Percentiles rank a stretch among this genome's conserved stretches.
Evolutionary conservation across 345 rosid species (phyloP).

Genomic region (Barbarea vulgaris): DNA sequence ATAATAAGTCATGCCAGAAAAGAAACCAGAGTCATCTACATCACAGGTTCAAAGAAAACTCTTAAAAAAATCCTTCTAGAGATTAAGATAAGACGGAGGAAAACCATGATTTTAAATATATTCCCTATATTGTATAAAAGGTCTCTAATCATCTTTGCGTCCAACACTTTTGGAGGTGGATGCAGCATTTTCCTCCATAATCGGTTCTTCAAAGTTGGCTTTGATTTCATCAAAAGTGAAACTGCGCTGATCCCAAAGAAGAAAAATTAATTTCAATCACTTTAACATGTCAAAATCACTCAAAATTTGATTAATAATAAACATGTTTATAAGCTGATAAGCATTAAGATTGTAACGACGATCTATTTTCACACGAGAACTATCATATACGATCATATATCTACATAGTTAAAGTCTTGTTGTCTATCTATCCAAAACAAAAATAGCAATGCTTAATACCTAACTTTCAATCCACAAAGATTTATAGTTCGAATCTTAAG

Average conservation of each 20-base stretch:
- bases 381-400: too few relatives aligned
- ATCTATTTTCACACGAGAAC: too few relatives aligned
- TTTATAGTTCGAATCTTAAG: too few relatives aligned
- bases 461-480: too few relatives aligned
- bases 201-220: slow-evolving; percentile 1
- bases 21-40: not conserved
- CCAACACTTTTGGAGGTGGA: not conserved
- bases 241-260: not conserved
- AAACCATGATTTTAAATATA: not conserved
- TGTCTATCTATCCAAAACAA: too few relatives aligned
- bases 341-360: too few relatives aligned
- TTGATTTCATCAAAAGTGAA: not conserved
- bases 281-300: slow-evolving; percentile 1
- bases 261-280: not conserved
- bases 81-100: not conserved
- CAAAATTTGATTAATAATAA: not conserved
- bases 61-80: not conserved
- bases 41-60: not conserved
- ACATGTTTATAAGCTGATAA: not conserved
- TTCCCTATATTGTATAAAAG: too few relatives aligned
- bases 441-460: too few relatives aligned
- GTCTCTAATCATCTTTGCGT: too few relatives aligned
- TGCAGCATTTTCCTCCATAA: not conserved
- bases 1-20: not conserved
- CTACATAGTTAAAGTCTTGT: too few relatives aligned